phyloP scores from a whole-genome alignment of 371 early-diverging fungal genomes.

The Syncephalastrum sp. region DNA sequence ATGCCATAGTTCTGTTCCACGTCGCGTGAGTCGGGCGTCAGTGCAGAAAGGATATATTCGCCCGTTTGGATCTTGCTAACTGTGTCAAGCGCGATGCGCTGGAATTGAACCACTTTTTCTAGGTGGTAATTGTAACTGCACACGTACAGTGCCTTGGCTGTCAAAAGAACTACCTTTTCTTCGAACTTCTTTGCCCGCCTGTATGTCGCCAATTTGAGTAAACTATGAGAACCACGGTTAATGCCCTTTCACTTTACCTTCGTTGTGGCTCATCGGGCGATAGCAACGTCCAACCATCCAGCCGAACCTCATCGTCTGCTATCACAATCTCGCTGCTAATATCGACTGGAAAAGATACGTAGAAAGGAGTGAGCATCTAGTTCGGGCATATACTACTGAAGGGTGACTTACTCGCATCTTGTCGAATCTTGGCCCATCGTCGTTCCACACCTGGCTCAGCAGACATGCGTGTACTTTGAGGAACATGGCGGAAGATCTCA shows the following conservation, averaged over 20 bases:
- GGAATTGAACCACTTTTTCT: constrained; percentile 72
- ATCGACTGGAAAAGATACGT: constrained; percentile 27
- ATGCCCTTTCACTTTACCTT: constrained; percentile 17
- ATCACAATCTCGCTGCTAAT: constrained; percentile 62
- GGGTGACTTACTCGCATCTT: constrained; percentile 43
- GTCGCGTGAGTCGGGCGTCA: constrained; percentile 36
- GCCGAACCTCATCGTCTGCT: constrained; percentile 52
- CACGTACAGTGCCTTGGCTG: constrained; percentile 67
- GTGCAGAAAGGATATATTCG: constrained; percentile 51
- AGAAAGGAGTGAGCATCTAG: too few species aligned
- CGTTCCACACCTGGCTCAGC: constrained; percentile 57
- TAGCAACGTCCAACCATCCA: constrained; percentile 63
- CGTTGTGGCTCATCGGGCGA: constrained; percentile 48
- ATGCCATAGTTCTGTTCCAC: constrained; percentile 63
- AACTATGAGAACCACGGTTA: not conserved
- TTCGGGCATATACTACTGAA: not conserved
- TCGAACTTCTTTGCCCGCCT: constrained; percentile 45
- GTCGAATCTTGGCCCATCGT: constrained; percentile 48
- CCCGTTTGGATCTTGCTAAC: constrained; percentile 62
- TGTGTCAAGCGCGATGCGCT: constrained; percentile 57
- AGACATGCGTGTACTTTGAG: constrained; percentile 41
- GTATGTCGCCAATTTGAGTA: not conserved
- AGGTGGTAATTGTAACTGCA: constrained; percentile 73
- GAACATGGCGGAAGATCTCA: constrained; percentile 48
- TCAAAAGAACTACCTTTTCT: constrained; percentile 71